These are phyloP conservation scores for Eruca vesicaria DNA, from an alignment of 441 rosid genomes.

Conservation along the genomic window DNA sequence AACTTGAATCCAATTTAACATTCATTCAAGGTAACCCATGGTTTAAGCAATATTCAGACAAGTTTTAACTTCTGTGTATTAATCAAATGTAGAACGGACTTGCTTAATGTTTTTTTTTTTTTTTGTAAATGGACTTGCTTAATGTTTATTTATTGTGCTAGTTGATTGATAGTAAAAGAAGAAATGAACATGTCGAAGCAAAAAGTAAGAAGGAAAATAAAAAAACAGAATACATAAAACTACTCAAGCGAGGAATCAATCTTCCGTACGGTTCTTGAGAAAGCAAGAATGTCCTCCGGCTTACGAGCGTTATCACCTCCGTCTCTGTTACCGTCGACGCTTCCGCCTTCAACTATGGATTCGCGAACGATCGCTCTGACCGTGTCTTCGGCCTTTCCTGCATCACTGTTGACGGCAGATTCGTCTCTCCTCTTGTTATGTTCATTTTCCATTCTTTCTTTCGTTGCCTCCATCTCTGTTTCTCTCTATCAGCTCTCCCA, in stretches of 20 bases:
- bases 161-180: not conserved
- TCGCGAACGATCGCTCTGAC: conserved; percentile 15
- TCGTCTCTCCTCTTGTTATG: not conserved
- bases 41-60: no score
- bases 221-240: not conserved
- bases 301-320: conserved; percentile 4
- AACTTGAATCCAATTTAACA: no score
- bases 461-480: conserved; percentile 30
- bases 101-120: no score
- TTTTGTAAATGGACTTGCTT: no score
- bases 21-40: no score
- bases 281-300: conserved; percentile 44
- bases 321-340: not conserved
- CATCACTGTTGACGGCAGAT: not conserved
- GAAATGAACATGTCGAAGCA: not conserved
- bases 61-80: no score
- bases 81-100: no score
- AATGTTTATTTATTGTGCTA: not conserved
- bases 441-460: conserved; percentile 28
- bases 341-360: conserved; percentile 5
- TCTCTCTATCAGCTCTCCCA: not conserved
- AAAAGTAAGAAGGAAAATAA: not conserved
- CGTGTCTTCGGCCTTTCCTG: conserved; percentile 1
- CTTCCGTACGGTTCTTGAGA: conserved; percentile 41
- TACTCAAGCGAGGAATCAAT: conserved; percentile 44